Conservation (phyloP, 2,329 filamentous ascomycete species). For the Cordyceps farinosa region DNA sequence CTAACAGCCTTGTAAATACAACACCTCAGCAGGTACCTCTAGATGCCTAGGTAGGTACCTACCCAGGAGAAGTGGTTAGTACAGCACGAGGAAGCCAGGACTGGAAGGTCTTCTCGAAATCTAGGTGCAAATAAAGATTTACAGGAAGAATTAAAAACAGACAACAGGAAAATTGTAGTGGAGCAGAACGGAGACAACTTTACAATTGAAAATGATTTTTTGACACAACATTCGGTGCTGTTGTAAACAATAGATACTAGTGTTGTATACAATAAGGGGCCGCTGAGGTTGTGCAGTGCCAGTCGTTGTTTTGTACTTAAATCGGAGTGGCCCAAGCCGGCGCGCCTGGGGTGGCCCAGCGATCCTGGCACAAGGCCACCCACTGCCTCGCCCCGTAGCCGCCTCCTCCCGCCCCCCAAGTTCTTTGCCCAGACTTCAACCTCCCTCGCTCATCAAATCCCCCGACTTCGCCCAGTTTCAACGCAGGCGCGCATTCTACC, state of each 20-base stretch:
- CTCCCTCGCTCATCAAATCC: constrained; percentile 12
- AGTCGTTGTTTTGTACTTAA: neutral
- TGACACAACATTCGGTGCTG: neutral
- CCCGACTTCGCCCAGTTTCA: neutral
- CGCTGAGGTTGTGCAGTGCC: neutral
- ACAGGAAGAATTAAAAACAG: neutral
- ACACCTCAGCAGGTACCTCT: no score
- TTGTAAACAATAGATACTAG: neutral
- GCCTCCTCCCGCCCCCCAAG: constrained; percentile 16
- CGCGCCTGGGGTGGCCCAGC: constrained; percentile 10
- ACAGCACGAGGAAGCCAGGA: no score
- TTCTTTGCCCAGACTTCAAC: constrained; percentile 13
- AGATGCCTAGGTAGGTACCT: neutral
- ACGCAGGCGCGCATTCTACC: neutral
- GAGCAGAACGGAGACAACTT: neutral
- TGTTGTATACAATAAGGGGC: neutral
- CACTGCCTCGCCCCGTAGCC: constrained; percentile 8
- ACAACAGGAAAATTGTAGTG: neutral
- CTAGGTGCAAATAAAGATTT: neutral
- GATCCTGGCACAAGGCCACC: constrained; percentile 2
- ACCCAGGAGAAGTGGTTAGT: neutral
- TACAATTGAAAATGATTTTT: neutral
- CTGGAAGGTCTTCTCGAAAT: neutral
- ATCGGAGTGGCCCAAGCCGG: neutral
- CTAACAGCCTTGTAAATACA: neutral